A percentile compares a stretch with the other conserved stretches of the same genome.
Evolutionary conservation across 208 protist species (phyloP).

Genomic region (Strigomonas galati): DNA sequence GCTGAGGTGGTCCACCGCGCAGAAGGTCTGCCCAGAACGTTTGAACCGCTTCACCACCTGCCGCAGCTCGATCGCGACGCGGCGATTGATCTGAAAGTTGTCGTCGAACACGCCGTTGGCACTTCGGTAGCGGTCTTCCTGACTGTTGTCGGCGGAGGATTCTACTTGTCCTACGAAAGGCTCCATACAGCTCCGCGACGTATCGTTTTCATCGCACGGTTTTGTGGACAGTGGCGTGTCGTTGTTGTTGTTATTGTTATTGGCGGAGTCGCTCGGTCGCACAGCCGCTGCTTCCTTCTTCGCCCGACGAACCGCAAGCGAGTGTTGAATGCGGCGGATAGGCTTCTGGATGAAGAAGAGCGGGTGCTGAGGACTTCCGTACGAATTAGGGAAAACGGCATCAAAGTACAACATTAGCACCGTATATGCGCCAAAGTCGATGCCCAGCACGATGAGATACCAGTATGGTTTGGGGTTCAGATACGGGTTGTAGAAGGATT

Average conservation of each 20-base stretch:
- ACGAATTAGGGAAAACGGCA: constrained; percentile 43
- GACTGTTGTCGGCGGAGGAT: too few relatives aligned
- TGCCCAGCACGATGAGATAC: constrained; percentile 30
- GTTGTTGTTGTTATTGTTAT: constrained; percentile 14
- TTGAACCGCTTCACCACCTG: constrained; percentile 47
- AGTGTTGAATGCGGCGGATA: constrained; percentile 14
- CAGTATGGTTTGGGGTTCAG: constrained; percentile 21
- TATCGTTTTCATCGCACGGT: too few relatives aligned
- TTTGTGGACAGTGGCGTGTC: constrained; percentile 12
- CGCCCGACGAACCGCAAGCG: constrained; percentile 9
- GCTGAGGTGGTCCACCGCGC: constrained; percentile 78
- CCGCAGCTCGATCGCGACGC: constrained; percentile 24
- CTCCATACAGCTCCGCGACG: too few relatives aligned
- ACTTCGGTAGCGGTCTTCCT: constrained; percentile 5
- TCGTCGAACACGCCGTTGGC: constrained; percentile 39
- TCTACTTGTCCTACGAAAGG: too few relatives aligned
- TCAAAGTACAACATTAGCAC: constrained; percentile 69
- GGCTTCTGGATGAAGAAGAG: constrained; percentile 61
- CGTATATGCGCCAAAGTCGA: constrained; percentile 51
- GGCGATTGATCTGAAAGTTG: constrained; percentile 5
- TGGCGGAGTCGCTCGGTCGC: too few relatives aligned
- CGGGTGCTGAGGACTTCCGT: constrained; percentile 49
- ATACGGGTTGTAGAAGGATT: constrained; percentile 24
- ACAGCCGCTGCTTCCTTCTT: too few relatives aligned
- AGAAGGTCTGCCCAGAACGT: constrained; percentile 32